Conservation (phyloP, 192 early-diverging fungal genomes). For the Funneliformis geosporum region DNA sequence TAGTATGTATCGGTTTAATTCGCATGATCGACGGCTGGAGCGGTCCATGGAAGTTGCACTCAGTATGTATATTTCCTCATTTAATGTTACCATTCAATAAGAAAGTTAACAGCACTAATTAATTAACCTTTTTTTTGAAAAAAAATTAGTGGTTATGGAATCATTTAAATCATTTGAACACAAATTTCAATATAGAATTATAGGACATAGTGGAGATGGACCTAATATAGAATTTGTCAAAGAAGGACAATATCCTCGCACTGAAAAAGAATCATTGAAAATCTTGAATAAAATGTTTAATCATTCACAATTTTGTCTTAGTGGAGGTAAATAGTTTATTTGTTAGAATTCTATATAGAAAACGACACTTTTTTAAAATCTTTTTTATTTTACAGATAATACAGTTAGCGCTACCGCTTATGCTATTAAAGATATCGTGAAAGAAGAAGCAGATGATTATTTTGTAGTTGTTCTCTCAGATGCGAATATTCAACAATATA, state of each 20-base stretch:
- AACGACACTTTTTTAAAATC: constrained; percentile 2
- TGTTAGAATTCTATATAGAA: neutral
- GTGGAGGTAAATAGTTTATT: constrained; percentile 47
- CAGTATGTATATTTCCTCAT: constrained; percentile 35
- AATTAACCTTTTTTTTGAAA: neutral
- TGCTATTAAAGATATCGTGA: constrained; percentile 67
- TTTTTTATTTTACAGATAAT: constrained; percentile 53
- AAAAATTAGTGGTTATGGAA: constrained; percentile 64
- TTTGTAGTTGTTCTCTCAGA: constrained; percentile 79
- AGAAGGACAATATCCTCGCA: constrained; percentile 70
- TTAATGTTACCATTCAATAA: neutral
- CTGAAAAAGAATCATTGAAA: constrained; percentile 74
- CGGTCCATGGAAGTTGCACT: constrained; percentile 64
- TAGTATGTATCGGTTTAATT: constrained; percentile 67
- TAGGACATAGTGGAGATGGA: constrained; percentile 77
- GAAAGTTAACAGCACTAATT: neutral
- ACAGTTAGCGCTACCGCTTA: constrained; percentile 66
- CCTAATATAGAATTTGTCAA: constrained; percentile 73
- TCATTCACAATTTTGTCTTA: constrained; percentile 80
- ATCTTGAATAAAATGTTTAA: constrained; percentile 71
- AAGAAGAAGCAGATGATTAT: constrained; percentile 78
- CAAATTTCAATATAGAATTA: constrained; percentile 76
- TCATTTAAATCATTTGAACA: constrained; percentile 73
- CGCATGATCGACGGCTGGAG: constrained; percentile 61
- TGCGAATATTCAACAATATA: constrained; percentile 79